Base-by-base conservation (phyloP, 1,284 basidiomycete species). In the Microbotryum silenes-acaulis region DNA sequence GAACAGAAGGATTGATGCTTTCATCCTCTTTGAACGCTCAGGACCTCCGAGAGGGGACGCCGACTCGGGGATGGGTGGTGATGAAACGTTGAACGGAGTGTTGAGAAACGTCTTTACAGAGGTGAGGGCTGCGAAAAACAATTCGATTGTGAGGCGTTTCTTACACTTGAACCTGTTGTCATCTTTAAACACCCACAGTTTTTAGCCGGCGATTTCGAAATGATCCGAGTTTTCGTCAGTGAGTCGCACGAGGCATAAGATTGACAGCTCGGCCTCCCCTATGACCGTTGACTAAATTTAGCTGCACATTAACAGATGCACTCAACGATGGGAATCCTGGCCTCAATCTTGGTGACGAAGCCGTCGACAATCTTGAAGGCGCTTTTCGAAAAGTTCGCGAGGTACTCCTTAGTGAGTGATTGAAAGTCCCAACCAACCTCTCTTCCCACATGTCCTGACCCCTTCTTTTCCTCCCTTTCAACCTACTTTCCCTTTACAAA, bases 81-180 rank as follows among this genome's bases (percentile, higher is more conserved):
- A 90, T 61, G 85, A 89, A 68, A 90, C 88, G 0, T 82, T 91
- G 59, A 80, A 84, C 54, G 80, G 82, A 59, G 87, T 88, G 9
- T 77, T 91, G 42, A 75, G 88, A 52, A 81, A 83, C 37, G 83
- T 88, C 10, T 83, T 90, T 71, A 85, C 83, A 69, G 89, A 91
- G 71, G 89, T 90, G 67, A 75, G 91, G 58, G 85, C 53, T 33
- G 16, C 16, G 16, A 20, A 31, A 25, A 20, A 25, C 18, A 16
- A 31, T 27, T 21, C 37, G 6, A 12, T n/a, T 37, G 5, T 37
- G 25, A n/a, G 14, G 27, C 7, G 5, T 12, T 4, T 31, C 23
- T 23, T 31, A 48, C 16, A 16, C 37, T 42, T 1, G 3, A 42
- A 18, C 6, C 21, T 49, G 23, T 31, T 31, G 16, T 5, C 45